Evolutionary conservation across 257 asterid genomes (phyloP), one percentile per base, ranked within the genome.

Genomic region (Nicotiana attenuata): DNA sequence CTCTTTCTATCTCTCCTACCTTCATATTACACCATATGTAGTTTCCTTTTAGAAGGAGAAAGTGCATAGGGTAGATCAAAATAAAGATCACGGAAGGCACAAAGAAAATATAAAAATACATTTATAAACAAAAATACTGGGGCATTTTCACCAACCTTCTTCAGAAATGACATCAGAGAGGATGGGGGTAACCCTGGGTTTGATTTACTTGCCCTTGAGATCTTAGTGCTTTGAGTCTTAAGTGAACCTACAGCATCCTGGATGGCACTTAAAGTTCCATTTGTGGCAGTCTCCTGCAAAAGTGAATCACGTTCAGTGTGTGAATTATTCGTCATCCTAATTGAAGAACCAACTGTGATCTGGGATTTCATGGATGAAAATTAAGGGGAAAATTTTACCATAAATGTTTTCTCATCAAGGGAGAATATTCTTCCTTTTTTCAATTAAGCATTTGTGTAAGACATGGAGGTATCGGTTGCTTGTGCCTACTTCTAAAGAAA

Each of bases 171-270:
- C 98, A 96, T 94, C 83, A 96, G 78, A 5, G 99, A 96, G 82
- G 99, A 96, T 52, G 99, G 98, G 56, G 99, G 97, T 83, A 94
- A 88, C 77, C 99, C 99, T 78, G 98, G 98, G 88, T 96, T 96
- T 65, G 93, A 86, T 75, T 87, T 71, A 86, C 94, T 93, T 26
- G 98, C 98, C 84, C 66, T 87, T 69, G 93, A 86, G 77, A 94
- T 87, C 81, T 88, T 83, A 69, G 93, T 83, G 71, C 81, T 87
- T 73, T 87, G 93, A 56, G 81, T 80, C 65, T 80, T 83, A 80
- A 93, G 90, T 59, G 98, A 92, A 81, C 86, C 88, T 83, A 90
- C 93, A 53, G 99, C 99, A 87, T 24, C 87, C 26, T 89, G 87
- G 82, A 96, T 83, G 50, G 95, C 98, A 81, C 81, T 83, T 80